phyloP scores from a whole-genome alignment of 1,139 yeast genomes.

The Candida anutae region DNA sequence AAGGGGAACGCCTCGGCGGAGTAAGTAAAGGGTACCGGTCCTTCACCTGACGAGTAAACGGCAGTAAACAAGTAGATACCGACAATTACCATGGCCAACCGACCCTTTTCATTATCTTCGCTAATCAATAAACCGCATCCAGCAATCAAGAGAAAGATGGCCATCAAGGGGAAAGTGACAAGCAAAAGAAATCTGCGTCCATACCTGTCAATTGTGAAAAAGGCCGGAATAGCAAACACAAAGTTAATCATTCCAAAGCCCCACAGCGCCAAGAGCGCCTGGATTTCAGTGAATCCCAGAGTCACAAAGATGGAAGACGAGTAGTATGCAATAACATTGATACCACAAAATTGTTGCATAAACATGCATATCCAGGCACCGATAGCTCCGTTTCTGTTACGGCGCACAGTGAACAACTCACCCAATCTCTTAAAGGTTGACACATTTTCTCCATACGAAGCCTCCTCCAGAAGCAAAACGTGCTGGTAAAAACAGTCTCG shows the following conservation, averaged over 20 bases:
- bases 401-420: slow-evolving; percentile 58
- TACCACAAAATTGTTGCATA: slow-evolving; percentile 91
- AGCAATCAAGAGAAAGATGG: slow-evolving; percentile 56
- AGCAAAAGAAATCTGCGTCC: slow-evolving; percentile 71
- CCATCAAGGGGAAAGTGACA: slow-evolving; percentile 70
- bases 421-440: slow-evolving; percentile 46
- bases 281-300: slow-evolving; percentile 54
- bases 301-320: slow-evolving; percentile 65
- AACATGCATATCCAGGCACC: slow-evolving; percentile 82
- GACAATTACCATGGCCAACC: slow-evolving; percentile 56
- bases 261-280: slow-evolving; percentile 71
- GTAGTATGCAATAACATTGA: slow-evolving; percentile 81
- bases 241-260: slow-evolving; percentile 83
- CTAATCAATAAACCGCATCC: slow-evolving; percentile 72
- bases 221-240: slow-evolving; percentile 76
- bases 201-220: slow-evolving; percentile 70
- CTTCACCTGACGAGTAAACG: slow-evolving; percentile 80
- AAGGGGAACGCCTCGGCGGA: slow-evolving; percentile 85
- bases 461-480: slow-evolving; percentile 49
- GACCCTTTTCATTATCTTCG: slow-evolving; percentile 34
- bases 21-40: slow-evolving; percentile 87
- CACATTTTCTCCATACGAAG: slow-evolving; percentile 38
- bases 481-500: slow-evolving; percentile 22
- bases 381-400: slow-evolving; percentile 76
- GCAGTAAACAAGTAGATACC: slow-evolving; percentile 71